Percentiles rank a stretch among this genome's conserved stretches.
Evolutionary conservation across 2,329 filamentous ascomycete genomes (phyloP).

Genomic region (Phialocephala sp.): DNA sequence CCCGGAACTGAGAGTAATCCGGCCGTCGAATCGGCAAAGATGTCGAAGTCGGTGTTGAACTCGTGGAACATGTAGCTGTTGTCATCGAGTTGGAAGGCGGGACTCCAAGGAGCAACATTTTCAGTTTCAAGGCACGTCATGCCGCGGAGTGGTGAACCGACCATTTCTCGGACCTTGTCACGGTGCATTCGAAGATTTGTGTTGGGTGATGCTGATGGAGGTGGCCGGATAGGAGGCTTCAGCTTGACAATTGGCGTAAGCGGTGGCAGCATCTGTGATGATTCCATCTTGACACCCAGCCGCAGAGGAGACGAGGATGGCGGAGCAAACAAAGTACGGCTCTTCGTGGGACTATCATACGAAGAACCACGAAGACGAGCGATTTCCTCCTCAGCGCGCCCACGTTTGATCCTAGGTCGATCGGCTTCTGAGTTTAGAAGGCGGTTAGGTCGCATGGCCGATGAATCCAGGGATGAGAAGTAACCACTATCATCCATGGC

Average conservation of each 20-base stretch:
- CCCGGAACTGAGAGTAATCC: conserved; percentile 54
- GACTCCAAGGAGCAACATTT: conserved; percentile 63
- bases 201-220: conserved; percentile 85
- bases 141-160: conserved; percentile 75
- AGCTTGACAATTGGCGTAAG: conserved; percentile 86
- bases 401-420: conserved; percentile 81
- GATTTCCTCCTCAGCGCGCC: conserved; percentile 95
- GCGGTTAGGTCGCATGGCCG: conserved; percentile 74
- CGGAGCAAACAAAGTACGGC: conserved; percentile 53
- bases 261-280: conserved; percentile 71
- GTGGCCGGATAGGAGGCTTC: conserved; percentile 62
- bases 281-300: conserved; percentile 49
- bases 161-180: conserved; percentile 78
- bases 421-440: conserved; percentile 80
- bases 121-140: conserved; percentile 56
- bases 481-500: conserved; percentile 95
- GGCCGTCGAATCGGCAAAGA: conserved; percentile 56
- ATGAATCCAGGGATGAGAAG: conserved; percentile 94
- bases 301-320: conserved; percentile 77
- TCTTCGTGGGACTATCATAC: conserved; percentile 86
- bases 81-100: conserved; percentile 70
- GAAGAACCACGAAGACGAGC: conserved; percentile 90
- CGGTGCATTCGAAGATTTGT: conserved; percentile 91
- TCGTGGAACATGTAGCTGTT: conserved; percentile 58
- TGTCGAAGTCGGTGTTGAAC: conserved; percentile 62